Conservation (phyloP, 169 alveolate genomes). For the Eimeria falciformis region DNA sequence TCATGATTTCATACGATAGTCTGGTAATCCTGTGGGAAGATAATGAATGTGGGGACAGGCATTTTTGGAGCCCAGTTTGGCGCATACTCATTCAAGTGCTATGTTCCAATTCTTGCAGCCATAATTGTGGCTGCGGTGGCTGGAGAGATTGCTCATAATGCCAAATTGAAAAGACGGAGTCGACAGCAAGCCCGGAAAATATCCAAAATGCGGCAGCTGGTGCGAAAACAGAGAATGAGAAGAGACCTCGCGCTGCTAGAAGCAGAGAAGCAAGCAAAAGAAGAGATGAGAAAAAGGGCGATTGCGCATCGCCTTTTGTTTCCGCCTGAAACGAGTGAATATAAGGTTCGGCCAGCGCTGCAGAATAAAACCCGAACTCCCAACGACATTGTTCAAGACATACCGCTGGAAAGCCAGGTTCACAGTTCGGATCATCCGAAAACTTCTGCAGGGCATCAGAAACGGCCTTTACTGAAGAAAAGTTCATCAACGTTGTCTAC, state of each 20-base stretch:
- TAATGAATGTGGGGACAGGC: constrained; percentile 8
- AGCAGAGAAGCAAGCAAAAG: constrained; percentile 12
- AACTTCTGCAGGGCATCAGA: no score
- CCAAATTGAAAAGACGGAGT: constrained; percentile 25
- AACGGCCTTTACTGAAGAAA: no score
- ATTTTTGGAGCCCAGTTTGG: constrained; percentile 59
- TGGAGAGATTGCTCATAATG: constrained; percentile 59
- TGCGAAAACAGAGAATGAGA: constrained; percentile 16
- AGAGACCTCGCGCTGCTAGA: constrained; percentile 44
- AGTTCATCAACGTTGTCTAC: no score
- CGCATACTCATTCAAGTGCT: neutral
- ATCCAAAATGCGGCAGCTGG: constrained; percentile 45
- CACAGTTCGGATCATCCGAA: no score
- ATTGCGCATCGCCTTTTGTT: no score
- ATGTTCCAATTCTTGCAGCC: constrained; percentile 32
- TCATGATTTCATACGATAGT: neutral
- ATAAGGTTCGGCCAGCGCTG: no score
- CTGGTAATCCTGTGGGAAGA: neutral
- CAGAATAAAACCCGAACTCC: no score
- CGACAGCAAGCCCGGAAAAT: constrained; percentile 2
- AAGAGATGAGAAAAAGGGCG: neutral
- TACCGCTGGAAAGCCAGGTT: no score
- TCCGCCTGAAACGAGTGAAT: no score
- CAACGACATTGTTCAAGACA: no score
- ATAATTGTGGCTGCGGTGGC: constrained; percentile 40